Evolutionary conservation across 345 rosid species (phyloP), one percentile per base, ranked within the genome.

Genomic region (Salix viminalis): DNA sequence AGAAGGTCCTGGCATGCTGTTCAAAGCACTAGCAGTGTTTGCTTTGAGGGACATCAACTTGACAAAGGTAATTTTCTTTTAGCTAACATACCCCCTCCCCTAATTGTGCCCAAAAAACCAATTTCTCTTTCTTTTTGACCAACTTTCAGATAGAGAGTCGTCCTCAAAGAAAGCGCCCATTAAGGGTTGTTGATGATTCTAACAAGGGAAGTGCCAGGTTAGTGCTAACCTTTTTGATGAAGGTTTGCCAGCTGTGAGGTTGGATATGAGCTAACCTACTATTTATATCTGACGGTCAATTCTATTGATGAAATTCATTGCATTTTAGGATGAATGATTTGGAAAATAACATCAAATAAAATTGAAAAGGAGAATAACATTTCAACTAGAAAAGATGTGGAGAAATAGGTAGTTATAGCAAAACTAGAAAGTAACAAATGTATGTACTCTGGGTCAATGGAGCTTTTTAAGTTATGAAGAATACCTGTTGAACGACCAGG

Each of bases 1-100:
- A 81, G 97, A 93, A 85, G 99, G 99, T 72, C 94, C 97, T 16
- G 99, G 98, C 24, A 75, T 89, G 81, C 87, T 96, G 75, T 92
- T 93, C 84, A 92, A 92, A 80, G 99, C 97, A 62, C 85, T 96
- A 77, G 92, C 98, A 34, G 99, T 91, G 74, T 96, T 96, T 86
- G 90, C 98, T 48, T 76, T 88, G 81, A 87, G 99, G 86, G 84
- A 81, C 87, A 96, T 96, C 80, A 88, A 81, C 86, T 87, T 96
- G 84, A 83, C 92, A n/a, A 93, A 93, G 92, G 97, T 87, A 82
- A 74, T 69, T 67, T 75, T 54, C 15, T 7, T 9, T 6, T 67
- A 56, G 54, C 26, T 61, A 56, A 46, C 58, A 46, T 19, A 69
- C 14, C 37, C 71, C 26, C 54, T 6, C 30, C 36, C 65, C 52